Conservation (phyloP, 805 yeast species). For the Candida ascalaphidarum region DNA sequence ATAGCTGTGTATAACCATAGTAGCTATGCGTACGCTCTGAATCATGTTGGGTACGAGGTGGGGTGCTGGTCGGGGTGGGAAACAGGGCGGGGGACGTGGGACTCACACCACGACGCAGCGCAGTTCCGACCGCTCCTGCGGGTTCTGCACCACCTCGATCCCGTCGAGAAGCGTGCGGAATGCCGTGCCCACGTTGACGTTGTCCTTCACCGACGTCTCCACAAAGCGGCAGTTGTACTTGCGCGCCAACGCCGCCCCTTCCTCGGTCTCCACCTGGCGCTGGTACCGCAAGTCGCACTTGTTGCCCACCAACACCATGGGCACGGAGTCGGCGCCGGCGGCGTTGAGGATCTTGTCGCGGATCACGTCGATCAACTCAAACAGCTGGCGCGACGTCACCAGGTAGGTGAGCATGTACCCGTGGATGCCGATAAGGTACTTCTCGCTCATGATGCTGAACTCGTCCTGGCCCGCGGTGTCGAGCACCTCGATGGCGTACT, state of each 20-base stretch:
- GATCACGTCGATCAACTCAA: conserved; percentile 66
- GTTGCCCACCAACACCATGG: conserved; percentile 31
- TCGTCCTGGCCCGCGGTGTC: conserved; percentile 96
- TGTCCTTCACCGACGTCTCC: conserved; percentile 43
- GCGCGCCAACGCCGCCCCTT: conserved; percentile 32
- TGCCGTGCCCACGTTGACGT: conserved; percentile 48
- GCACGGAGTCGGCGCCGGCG: conserved; percentile 39
- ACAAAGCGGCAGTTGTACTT: conserved; percentile 37
- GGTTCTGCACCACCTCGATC: conserved; percentile 59
- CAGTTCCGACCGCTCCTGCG: conserved; percentile 34
- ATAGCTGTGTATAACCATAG: too few relatives aligned
- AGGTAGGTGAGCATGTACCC: conserved; percentile 80
- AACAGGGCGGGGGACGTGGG: too few relatives aligned
- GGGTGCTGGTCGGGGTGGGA: too few relatives aligned
- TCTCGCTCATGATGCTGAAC: conserved; percentile 70
- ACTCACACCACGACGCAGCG: conserved; percentile 41
- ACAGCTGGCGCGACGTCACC: conserved; percentile 68
- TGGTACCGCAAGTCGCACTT: conserved; percentile 10
- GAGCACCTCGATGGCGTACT: conserved; percentile 73
- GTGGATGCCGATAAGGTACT: conserved; percentile 71
- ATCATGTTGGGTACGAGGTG: too few relatives aligned
- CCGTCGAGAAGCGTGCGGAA: conserved; percentile 51
- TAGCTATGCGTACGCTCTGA: too few relatives aligned
- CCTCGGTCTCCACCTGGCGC: conserved; percentile 11
- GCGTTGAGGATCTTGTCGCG: conserved; percentile 78